These are phyloP conservation scores for Triticum timopheevii DNA, from an alignment of 176 grass and related monocot species.

Conservation along the genomic window DNA sequence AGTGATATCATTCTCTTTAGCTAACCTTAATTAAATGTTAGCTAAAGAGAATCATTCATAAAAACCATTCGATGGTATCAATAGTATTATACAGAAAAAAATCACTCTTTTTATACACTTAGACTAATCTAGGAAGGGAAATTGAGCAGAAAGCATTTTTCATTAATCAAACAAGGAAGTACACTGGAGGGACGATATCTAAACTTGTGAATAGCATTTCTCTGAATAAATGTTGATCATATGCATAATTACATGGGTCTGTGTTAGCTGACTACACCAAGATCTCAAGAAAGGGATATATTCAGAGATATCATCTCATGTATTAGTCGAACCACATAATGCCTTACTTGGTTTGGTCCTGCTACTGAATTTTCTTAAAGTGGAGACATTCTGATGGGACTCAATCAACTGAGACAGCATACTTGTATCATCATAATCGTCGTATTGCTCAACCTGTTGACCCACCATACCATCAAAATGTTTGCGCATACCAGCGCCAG, in stretches of 20 bases:
- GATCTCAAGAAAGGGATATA: background rate
- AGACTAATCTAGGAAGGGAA: no score
- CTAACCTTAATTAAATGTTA: no score
- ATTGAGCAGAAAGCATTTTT: no score
- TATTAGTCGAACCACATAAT: background rate
- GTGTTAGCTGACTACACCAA: background rate
- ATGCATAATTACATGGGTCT: background rate
- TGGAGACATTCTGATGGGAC: background rate
- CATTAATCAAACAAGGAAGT: no score
- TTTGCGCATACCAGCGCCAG: background rate
- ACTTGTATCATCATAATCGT: background rate
- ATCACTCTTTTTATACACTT: no score
- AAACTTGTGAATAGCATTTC: no score
- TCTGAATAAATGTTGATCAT: background rate
- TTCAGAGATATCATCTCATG: background rate
- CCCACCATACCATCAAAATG: background rate
- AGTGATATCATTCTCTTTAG: no score
- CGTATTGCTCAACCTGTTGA: background rate
- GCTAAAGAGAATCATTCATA: no score
- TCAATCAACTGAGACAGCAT: background rate
- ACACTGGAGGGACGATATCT: no score
- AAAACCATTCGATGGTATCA: no score
- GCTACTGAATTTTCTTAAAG: slow-evolving; percentile 12
- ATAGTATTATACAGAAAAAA: no score
- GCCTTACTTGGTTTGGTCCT: slow-evolving; percentile 13